Conservation (phyloP, 352 stramenopile genomes). For the Phytopythium vexans region DNA sequence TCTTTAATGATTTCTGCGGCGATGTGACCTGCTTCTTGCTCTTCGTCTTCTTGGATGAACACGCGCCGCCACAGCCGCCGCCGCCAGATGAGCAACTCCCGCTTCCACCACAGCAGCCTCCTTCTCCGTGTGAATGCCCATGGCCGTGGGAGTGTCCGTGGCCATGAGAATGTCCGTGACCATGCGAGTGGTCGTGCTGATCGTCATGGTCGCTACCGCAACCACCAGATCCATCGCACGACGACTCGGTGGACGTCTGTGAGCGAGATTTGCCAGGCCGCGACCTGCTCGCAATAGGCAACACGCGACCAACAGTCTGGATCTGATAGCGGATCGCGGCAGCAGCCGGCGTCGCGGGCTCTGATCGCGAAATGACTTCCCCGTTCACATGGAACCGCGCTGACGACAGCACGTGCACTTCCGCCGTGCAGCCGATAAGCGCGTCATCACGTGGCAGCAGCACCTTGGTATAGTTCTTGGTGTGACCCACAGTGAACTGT, state of each 20-base stretch:
- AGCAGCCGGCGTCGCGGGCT: slow-evolving; percentile 49
- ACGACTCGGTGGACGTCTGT: slow-evolving; percentile 6
- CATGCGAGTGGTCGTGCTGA: slow-evolving; percentile 9
- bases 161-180: slow-evolving; percentile 15
- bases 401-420: slow-evolving; percentile 47
- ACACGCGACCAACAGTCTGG: slow-evolving; percentile 29
- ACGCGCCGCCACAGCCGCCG: slow-evolving; percentile 23
- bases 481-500: slow-evolving; percentile 83
- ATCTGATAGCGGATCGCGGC: slow-evolving; percentile 53
- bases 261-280: slow-evolving; percentile 6
- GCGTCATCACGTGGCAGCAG: slow-evolving; percentile 69
- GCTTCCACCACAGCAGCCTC: slow-evolving; percentile 29
- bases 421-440: slow-evolving; percentile 69
- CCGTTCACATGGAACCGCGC: slow-evolving; percentile 79
- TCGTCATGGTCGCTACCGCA: slow-evolving; percentile 19
- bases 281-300: slow-evolving; percentile 7
- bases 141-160: slow-evolving; percentile 14
- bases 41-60: slow-evolving; percentile 32
- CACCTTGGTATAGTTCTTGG: slow-evolving; percentile 93
- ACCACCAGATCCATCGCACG: slow-evolving; percentile 23
- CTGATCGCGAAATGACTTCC: slow-evolving; percentile 48
- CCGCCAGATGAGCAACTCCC: slow-evolving; percentile 26
- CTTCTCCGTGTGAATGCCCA: slow-evolving; percentile 14
- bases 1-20: slow-evolving; percentile 14
- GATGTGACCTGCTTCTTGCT: slow-evolving; percentile 20